These are phyloP conservation scores for Penicillium sp. DNA, from an alignment of 2,329 filamentous ascomycete species.

Conservation along the genomic window DNA sequence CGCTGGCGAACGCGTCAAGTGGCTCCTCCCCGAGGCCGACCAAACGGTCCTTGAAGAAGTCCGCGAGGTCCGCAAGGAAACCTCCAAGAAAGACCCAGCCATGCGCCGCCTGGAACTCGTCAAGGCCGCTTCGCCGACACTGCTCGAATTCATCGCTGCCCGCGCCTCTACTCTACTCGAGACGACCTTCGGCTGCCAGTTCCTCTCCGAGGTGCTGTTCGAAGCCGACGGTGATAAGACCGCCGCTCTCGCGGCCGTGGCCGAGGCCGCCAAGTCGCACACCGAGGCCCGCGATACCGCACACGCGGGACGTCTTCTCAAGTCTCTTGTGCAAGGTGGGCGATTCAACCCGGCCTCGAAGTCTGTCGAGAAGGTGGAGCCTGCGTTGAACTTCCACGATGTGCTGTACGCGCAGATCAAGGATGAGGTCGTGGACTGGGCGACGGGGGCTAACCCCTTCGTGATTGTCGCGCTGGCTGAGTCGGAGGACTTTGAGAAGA, in stretches of 20 bases:
- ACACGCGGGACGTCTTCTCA: constrained; percentile 78
- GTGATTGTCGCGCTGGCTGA: constrained; percentile 81
- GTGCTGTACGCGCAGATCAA: constrained; percentile 80
- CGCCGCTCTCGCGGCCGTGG: constrained; percentile 69
- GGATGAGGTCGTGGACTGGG: constrained; percentile 75
- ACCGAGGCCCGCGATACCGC: constrained; percentile 60
- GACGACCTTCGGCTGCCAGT: constrained; percentile 81
- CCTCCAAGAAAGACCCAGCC: constrained; percentile 88
- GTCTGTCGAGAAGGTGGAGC: constrained; percentile 68
- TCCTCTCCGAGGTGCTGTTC: constrained; percentile 79
- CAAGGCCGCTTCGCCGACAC: constrained; percentile 68
- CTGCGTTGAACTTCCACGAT: constrained; percentile 76
- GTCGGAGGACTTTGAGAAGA: constrained; percentile 66
- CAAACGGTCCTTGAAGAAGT: constrained; percentile 73
- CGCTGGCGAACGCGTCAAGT: constrained; percentile 60
- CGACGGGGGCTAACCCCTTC: constrained; percentile 80
- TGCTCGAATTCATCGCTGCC: constrained; percentile 71
- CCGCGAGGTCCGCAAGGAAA: constrained; percentile 73
- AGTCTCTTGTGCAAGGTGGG: constrained; percentile 85
- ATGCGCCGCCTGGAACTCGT: constrained; percentile 73
- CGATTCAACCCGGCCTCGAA: constrained; percentile 75
- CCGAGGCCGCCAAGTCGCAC: constrained; percentile 46
- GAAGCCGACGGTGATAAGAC: constrained; percentile 72
- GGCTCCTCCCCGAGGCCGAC: constrained; percentile 64
- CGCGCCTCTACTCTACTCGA: constrained; percentile 67